A percentile compares a stretch with the other conserved stretches of the same genome.
These are phyloP conservation scores for Alloteropsis semialata DNA, from an alignment of 176 grass and related monocot genomes.

Conservation along the genomic window DNA sequence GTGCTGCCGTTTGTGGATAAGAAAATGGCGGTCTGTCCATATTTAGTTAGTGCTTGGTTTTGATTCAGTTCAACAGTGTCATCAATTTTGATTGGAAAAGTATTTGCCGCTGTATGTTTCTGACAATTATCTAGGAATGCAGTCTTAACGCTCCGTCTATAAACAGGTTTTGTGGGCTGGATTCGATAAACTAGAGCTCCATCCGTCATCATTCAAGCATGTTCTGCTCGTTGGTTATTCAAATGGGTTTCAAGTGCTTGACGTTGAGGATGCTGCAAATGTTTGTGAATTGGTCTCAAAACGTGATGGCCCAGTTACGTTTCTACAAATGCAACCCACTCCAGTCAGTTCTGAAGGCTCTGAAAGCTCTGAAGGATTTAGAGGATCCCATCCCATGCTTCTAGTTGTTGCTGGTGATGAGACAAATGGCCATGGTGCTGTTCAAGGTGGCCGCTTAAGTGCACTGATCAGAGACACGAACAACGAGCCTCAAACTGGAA, in stretches of 20 bases:
- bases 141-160: neutral
- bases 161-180: slow-evolving; percentile 93
- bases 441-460: slow-evolving; percentile 93
- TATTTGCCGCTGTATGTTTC: neutral
- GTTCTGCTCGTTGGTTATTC: slow-evolving; percentile 94
- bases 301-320: slow-evolving; percentile 94
- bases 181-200: slow-evolving; percentile 86
- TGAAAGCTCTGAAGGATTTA: slow-evolving; percentile 76
- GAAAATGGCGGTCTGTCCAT: neutral
- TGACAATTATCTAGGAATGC: slow-evolving; percentile 13
- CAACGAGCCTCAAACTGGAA: slow-evolving; percentile 63
- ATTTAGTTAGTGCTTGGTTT: neutral
- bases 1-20: neutral
- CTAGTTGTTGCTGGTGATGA: slow-evolving; percentile 96
- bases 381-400: slow-evolving; percentile 93
- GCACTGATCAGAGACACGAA: slow-evolving; percentile 87
- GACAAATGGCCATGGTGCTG: slow-evolving; percentile 81
- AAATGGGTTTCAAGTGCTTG: slow-evolving; percentile 99
- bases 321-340: slow-evolving; percentile 97
- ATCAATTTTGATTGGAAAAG: neutral
- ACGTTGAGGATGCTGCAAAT: slow-evolving; percentile 96
- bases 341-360: slow-evolving; percentile 52
- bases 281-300: slow-evolving; percentile 96
- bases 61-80: neutral
- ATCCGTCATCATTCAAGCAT: slow-evolving; percentile 80